Percentiles rank a stretch among this genome's conserved stretches.
Evolutionary conservation across 345 rosid species (phyloP).

Genomic region (Eucalyptus viminalis): DNA sequence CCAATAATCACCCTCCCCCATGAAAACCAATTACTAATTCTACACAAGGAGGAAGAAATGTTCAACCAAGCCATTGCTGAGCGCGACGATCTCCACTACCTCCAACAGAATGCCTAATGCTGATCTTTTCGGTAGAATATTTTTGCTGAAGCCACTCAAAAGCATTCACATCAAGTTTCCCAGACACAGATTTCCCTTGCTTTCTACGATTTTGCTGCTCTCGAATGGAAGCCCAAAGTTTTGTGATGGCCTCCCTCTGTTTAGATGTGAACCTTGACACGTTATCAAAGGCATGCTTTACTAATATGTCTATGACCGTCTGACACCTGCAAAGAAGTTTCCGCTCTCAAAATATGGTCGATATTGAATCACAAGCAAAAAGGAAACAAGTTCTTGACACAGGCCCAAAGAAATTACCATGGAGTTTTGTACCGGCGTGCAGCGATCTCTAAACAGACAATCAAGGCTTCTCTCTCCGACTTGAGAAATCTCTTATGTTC

Average conservation of each 20-base stretch:
- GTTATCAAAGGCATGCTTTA: conserved; percentile 82
- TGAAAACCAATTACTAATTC: background rate
- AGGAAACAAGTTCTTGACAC: background rate
- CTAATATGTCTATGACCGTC: conserved; percentile 90
- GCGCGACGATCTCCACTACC: conserved; percentile 79
- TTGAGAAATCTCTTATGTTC: conserved; percentile 58
- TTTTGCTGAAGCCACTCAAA: conserved; percentile 87
- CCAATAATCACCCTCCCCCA: background rate
- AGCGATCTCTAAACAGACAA: conserved; percentile 81
- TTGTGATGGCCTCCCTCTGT: conserved; percentile 78
- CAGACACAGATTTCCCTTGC: conserved; percentile 87
- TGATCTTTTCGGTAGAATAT: conserved; percentile 78
- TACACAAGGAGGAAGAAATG: background rate
- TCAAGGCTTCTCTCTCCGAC: conserved; percentile 74
- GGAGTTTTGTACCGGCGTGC: conserved; percentile 78
- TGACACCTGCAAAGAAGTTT: conserved; percentile 66
- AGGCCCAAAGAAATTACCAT: conserved; percentile 29
- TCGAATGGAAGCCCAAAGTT: conserved; percentile 80
- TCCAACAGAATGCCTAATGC: conserved; percentile 81
- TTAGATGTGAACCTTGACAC: conserved; percentile 62
- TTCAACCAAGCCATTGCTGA: conserved; percentile 90
- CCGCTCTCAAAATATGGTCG: background rate
- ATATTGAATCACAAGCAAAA: background rate
- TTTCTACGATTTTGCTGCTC: conserved; percentile 76
- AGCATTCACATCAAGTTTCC: conserved; percentile 86